Evolutionary conservation across 768 basidiomycete genomes (phyloP).

Genomic region (Nidularia pulvinata): DNA sequence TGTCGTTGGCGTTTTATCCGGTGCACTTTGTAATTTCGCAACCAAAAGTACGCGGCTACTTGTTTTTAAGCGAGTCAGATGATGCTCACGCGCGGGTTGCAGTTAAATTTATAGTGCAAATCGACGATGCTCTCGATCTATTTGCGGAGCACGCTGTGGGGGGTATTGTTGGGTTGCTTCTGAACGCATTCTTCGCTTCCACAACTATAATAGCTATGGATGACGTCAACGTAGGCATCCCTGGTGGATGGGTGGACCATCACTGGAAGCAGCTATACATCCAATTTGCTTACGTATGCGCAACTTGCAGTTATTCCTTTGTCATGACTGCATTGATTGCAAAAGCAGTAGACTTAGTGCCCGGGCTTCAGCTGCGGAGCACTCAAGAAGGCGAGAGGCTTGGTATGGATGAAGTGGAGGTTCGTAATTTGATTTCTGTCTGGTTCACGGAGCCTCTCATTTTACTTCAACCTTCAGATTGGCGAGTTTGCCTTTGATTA

Average conservation of each 20-base stretch:
- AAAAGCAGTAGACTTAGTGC: slow-evolving; percentile 53
- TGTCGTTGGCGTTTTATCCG: slow-evolving; percentile 73
- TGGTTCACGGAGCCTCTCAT: background rate
- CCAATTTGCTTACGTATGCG: slow-evolving; percentile 66
- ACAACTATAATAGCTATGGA: slow-evolving; percentile 64
- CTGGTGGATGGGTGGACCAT: slow-evolving; percentile 74
- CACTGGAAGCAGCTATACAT: slow-evolving; percentile 82
- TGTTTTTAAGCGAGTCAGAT: background rate
- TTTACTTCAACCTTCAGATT: slow-evolving; percentile 32
- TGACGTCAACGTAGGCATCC: slow-evolving; percentile 51
- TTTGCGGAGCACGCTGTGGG: slow-evolving; percentile 92
- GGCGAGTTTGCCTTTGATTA: slow-evolving; percentile 73
- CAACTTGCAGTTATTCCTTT: slow-evolving; percentile 58
- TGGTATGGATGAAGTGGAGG: slow-evolving; percentile 76
- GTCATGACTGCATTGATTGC: slow-evolving; percentile 62
- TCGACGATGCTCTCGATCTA: slow-evolving; percentile 92
- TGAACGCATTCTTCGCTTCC: slow-evolving; percentile 78
- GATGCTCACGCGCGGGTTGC: slow-evolving; percentile 6
- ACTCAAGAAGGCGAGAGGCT: slow-evolving; percentile 56
- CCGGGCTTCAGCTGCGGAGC: slow-evolving; percentile 54
- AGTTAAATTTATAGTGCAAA: slow-evolving; percentile 69
- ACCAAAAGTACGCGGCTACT: slow-evolving; percentile 61
- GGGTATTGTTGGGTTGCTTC: slow-evolving; percentile 72
- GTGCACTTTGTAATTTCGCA: slow-evolving; percentile 77
- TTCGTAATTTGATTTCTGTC: slow-evolving; percentile 19